Base-by-base conservation (phyloP, 1,284 basidiomycete species). In the Malassezia yamatoensis region DNA sequence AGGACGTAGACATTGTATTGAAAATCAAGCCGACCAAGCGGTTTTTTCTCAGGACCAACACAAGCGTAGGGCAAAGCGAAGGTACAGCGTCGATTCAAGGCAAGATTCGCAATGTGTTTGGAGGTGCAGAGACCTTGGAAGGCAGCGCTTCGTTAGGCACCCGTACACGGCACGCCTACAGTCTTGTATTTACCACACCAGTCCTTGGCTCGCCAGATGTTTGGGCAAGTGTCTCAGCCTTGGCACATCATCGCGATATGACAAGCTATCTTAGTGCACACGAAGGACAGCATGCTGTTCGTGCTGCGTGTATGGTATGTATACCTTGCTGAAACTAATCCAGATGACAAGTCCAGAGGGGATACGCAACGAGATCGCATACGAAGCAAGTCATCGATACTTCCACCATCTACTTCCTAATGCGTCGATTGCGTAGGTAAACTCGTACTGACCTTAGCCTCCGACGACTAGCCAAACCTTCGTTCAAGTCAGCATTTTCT, bases 41-140 rank as follows among this genome's bases (percentile, higher is more conserved):
- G 33, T 83, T 86, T 65, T 90, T 83, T 67, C 72, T 93, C 20
- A 90, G 87, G 67, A 89, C 85, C 0, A 83, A 87, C 1, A 96
- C 93, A 1, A 90, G 96, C 70, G 80, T 96, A 4, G 94, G 94
- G 9, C 90, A 94, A 54, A 87, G 86, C 49, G 93, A 96, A 75
- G 93, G 89, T 8, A 88, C 80, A 51, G 72, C 68, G 10, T 60
- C 58, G 1, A 51, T 74, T 9, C 70, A 73, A 49, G 72, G 66
- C 6, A 53, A 63, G 10, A 46, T 73, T 4, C 62, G 70, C 4
- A 98, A 98, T 76, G 81, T 87, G 5, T 86, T 96, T 66, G 93
- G 94, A 24, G 88, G 89, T 2, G 91, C 86, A 18, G 94, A 99
- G 76, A 82, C 82, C 0, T 78, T 98, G 55, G 87, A 91, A 70